A percentile compares a stretch with the other conserved stretches of the same genome.
Conservation (phyloP, 345 rosid genomes). For the Gossypium australe region DNA sequence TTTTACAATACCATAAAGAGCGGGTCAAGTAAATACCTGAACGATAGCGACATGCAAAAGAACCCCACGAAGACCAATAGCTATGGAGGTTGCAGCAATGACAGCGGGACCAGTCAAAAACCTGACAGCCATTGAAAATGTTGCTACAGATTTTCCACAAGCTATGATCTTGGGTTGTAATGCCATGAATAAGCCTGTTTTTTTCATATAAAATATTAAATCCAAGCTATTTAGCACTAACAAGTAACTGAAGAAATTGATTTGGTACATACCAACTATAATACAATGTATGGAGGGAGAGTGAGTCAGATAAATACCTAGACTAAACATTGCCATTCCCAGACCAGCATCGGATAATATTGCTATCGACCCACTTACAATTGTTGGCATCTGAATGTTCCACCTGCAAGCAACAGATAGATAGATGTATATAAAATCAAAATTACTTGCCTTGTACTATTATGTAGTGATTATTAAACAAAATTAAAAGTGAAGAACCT, state of each 20-base stretch:
- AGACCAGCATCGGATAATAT: conserved; percentile 74
- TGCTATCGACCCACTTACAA: conserved; percentile 60
- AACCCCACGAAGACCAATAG: conserved; percentile 66
- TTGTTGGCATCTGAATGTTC: conserved; percentile 68
- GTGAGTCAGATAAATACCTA: conserved; percentile 34
- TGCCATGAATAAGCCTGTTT: conserved; percentile 74
- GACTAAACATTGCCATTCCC: conserved; percentile 91
- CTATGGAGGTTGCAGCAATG: conserved; percentile 79
- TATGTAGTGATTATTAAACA: too few relatives aligned
- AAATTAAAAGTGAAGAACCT: conserved; percentile 13
- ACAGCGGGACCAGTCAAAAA: conserved; percentile 84
- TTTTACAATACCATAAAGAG: too few relatives aligned
- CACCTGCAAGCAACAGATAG: conserved; percentile 31
- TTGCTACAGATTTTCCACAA: conserved; percentile 75
- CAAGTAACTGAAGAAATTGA: too few relatives aligned
- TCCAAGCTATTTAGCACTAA: neutral
- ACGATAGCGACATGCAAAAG: conserved; percentile 75
- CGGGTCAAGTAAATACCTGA: conserved; percentile 32
- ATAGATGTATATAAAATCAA: too few relatives aligned
- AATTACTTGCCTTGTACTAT: too few relatives aligned
- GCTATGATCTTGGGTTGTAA: conserved; percentile 76
- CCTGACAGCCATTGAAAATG: conserved; percentile 77
- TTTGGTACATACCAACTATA: too few relatives aligned
- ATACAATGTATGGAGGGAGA: too few relatives aligned
- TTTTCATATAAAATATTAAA: neutral